Base-by-base conservation (phyloP, 164 flowering plant genomes). In the Aristolochia californica region DNA sequence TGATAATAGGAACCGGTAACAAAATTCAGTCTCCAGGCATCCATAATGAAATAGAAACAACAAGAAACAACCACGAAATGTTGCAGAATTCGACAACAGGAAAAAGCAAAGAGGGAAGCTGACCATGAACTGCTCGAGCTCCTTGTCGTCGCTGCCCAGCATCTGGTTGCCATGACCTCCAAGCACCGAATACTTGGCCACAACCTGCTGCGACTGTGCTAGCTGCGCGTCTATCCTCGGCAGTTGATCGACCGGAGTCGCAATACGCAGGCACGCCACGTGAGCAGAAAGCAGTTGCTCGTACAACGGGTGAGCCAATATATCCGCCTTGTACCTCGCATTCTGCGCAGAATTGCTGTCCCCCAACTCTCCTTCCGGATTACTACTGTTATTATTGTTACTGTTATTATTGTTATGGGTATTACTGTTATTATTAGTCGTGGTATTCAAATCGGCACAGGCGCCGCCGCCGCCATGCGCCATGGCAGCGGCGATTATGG, bases 51-150 rank as follows among this genome's bases (percentile, higher is more conserved):
- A 34, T 1, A 34, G 10, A 34, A 34, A 34, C 10, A 48, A 28
- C 51, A 14, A 18, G 23, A 14, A 50, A 20, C 16, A 24, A 30
- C 21, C 24, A 21, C 13, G 13, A 20, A 0, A 53, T 30, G 58
- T 26, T 17, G 25, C 25, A 48, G 27, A 48, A 59, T 48, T 48
- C 11, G 55, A 60, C 10, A 34, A 28, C n/a, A 25, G 20, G 16
- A 18, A 30, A 49, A 13, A 61, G 48, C 40, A 45, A 34, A 43
- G 14, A 28, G 43, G 45, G 44, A 53, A 61, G 17, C 70, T 34
- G 44, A 88, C 96, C 96, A 88, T 84, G 75, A 88, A 88, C 62
- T 81, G 85, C 65, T 88, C 91, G 28, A 88, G 94, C 65, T 88
- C 94, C 66, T 84, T 84, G 51, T 78, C 85, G 47, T 78, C 83